phyloP scores from a whole-genome alignment of 1,139 yeast genomes.

The Candida tetrigidarum region DNA sequence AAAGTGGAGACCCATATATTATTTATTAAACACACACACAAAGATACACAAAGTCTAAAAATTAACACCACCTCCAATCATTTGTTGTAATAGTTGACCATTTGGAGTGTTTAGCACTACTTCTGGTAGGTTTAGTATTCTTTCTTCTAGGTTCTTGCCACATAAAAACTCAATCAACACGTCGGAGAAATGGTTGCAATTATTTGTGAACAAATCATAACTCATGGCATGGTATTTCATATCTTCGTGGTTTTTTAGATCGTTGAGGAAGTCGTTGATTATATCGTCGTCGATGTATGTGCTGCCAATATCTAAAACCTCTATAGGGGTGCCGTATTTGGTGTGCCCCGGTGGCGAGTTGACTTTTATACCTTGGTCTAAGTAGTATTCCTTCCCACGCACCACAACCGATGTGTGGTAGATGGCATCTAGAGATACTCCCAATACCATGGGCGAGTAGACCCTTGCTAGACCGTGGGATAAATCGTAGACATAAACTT shows the following conservation, averaged over 20 bases:
- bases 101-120: slow-evolving; percentile 63
- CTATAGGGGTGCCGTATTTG: slow-evolving; percentile 62
- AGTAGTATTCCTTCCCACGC: slow-evolving; percentile 57
- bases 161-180: slow-evolving; percentile 61
- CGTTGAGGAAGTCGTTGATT: slow-evolving; percentile 55
- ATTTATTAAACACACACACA: not conserved
- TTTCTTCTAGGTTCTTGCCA: slow-evolving; percentile 52
- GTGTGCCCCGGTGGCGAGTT: slow-evolving; percentile 51
- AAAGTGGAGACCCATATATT: not conserved
- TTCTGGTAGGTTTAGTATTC: slow-evolving; percentile 57
- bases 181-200: slow-evolving; percentile 72
- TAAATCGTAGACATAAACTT: slow-evolving; percentile 68
- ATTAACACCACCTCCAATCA: slow-evolving; percentile 22
- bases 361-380: slow-evolving; percentile 62
- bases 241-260: slow-evolving; percentile 44
- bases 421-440: slow-evolving; percentile 58
- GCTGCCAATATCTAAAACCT: slow-evolving; percentile 57
- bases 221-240: slow-evolving; percentile 48
- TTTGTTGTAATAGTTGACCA: slow-evolving; percentile 47
- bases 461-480: slow-evolving; percentile 51
- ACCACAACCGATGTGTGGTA: slow-evolving; percentile 71
- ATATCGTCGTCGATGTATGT: slow-evolving; percentile 57
- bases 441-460: slow-evolving; percentile 49
- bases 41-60: not conserved
- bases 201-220: slow-evolving; percentile 66